Base-by-base conservation (phyloP, 768 basidiomycete species). In the Termitomyces eurrhizus region DNA sequence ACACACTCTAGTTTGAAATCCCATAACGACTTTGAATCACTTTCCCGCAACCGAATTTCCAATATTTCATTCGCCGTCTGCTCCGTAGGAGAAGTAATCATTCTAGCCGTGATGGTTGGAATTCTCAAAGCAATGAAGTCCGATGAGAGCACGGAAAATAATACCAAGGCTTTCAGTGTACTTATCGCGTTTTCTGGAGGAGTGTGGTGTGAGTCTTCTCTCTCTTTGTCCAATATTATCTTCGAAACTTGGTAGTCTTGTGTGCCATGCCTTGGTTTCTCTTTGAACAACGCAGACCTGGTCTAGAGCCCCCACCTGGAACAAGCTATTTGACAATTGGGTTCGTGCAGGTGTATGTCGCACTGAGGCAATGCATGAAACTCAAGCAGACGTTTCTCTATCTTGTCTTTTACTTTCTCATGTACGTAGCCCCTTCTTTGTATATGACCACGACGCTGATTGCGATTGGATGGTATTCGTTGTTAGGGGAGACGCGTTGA, bases 131-230 rank as follows among this genome's bases (percentile, higher is more conserved):
- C 79, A 0, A 68, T 92, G 53, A 78, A 83, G 56, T 83, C 83
- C 0, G 83, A 80, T 41, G 77, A 76, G 63, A 90, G 82, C 66
- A 80, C 80, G 0, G 83, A 87, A 58, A 88, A 88, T 69, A 91
- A 92, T 66, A 91, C 88, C 3, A 86, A 80, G 63, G 86, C 86
- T 3, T 87, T 92, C 68, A 90, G 87, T 66, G 81, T 85, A 12
- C 74, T 91, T n/a, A 88, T 90, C 62, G 90, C 90, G 0, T 92
- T 90, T 70, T 80, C 88, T 18, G 89, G 89, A 1, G 89, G 82
- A n/a, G 78, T 87, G 8, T 92, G 90, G 89, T 62, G 87, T 87
- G 69, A 52, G 85, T 76, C 12, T 26, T 5, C 32, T 44, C 32
- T 45, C 42, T 51, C 16, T 59, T 51, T 35, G 7, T 21, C n/a